Conservation (phyloP, 2,329 filamentous ascomycete genomes). For the Sporothrix dimorphospora region DNA sequence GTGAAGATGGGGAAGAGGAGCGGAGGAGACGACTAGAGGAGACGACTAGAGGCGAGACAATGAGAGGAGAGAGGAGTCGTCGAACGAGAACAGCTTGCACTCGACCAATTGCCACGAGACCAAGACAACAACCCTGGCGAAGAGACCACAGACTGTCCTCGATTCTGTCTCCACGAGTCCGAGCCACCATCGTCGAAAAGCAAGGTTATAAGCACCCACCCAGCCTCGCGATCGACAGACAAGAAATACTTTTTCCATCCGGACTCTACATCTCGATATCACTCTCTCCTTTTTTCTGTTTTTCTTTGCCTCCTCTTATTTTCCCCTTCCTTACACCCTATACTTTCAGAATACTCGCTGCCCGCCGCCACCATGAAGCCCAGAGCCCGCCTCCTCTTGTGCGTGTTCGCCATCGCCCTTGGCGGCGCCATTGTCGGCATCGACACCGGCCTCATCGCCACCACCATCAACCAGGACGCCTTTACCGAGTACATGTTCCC, state of each 20-base stretch:
- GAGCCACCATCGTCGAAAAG: not conserved
- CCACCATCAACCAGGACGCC: conserved; percentile 10
- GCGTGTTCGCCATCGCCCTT: conserved; percentile 6
- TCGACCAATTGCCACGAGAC: not conserved
- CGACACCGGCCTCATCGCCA: conserved; percentile 22
- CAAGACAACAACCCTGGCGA: not conserved
- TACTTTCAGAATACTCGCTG: not conserved
- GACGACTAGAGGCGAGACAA: not conserved
- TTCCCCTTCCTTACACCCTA: not conserved
- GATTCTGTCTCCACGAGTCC: no score
- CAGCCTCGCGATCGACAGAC: conserved; percentile 10
- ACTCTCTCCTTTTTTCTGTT: not conserved
- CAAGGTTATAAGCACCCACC: not conserved
- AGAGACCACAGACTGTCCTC: not conserved
- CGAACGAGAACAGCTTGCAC: not conserved
- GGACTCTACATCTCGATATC: not conserved
- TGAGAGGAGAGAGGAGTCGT: not conserved
- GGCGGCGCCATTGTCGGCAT: conserved; percentile 21
- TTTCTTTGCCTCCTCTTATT: no score
- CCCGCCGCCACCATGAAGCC: not conserved
- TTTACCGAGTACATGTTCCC: conserved; percentile 17
- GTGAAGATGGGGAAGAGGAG: not conserved
- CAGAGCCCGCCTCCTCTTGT: conserved; percentile 13
- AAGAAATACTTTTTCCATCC: not conserved
- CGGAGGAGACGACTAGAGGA: not conserved